Conservation (phyloP, 148 eudicot genomes). For the Simmondsia chinensis region DNA sequence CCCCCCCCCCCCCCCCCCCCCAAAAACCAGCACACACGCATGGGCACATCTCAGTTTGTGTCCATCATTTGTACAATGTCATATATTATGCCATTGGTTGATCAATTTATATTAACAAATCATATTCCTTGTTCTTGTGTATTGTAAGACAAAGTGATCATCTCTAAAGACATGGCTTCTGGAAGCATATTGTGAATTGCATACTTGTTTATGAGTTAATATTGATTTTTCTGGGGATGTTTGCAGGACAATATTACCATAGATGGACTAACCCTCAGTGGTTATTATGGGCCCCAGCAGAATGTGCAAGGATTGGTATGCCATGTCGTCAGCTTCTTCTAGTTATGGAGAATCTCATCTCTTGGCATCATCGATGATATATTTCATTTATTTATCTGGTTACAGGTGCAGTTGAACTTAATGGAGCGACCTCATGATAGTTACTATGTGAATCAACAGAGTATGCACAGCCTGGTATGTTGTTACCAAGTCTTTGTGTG, state of each 20-base stretch:
- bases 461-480: constrained; percentile 87
- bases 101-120: not conserved
- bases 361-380: not conserved
- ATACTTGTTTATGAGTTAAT: not conserved
- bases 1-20: too few relatives aligned
- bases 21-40: too few relatives aligned
- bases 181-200: not conserved
- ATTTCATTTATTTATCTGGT: not conserved
- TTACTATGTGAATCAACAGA: constrained; percentile 67
- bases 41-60: too few relatives aligned
- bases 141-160: not conserved
- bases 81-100: too few relatives aligned
- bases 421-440: constrained; percentile 96
- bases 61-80: too few relatives aligned
- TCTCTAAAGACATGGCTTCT: not conserved
- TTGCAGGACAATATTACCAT: constrained; percentile 48
- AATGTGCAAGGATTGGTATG: constrained; percentile 77
- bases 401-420: constrained; percentile 74
- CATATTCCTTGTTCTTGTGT: not conserved
- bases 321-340: not conserved
- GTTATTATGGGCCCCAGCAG: constrained; percentile 64
- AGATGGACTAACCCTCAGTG: constrained; percentile 49
- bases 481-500: not conserved
- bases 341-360: not conserved
- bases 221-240: constrained; percentile 2